These are phyloP conservation scores for Talaromyces trachyspermus DNA, from an alignment of 495 filamentous ascomycete species.

Conservation along the genomic window DNA sequence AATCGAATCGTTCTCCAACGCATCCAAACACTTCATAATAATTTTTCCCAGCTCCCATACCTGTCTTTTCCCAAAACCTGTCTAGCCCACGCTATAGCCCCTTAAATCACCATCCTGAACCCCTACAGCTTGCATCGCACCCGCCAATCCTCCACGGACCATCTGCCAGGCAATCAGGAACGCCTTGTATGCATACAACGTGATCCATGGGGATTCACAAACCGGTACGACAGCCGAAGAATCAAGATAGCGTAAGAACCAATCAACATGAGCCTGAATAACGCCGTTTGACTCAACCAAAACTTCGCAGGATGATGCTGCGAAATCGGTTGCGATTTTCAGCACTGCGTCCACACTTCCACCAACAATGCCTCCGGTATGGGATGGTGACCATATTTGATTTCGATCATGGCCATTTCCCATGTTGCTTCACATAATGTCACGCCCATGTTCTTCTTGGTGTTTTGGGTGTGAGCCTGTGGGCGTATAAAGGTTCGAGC, in stretches of 20 bases:
- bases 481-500: constrained; percentile 22
- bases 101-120: constrained; percentile 23
- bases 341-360: constrained; percentile 24
- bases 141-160: constrained; percentile 15
- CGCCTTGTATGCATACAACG: constrained; percentile 30
- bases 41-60: constrained; percentile 22
- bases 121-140: constrained; percentile 23
- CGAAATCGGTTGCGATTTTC: constrained; percentile 20
- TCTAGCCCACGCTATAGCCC: constrained; percentile 25
- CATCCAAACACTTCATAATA: constrained; percentile 24
- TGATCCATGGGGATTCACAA: constrained; percentile 27
- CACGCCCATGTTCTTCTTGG: background rate
- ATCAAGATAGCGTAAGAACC: constrained; percentile 32
- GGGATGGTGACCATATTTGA: constrained; percentile 32
- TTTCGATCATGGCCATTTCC: constrained; percentile 31
- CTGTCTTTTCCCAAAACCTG: constrained; percentile 20
- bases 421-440: constrained; percentile 23
- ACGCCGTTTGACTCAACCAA: constrained; percentile 18
- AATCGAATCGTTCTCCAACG: constrained; percentile 7
- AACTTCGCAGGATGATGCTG: constrained; percentile 18
- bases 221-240: constrained; percentile 4
- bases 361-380: constrained; percentile 27
- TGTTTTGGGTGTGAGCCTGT: background rate
- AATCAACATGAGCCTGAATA: constrained; percentile 27
- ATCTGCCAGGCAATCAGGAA: constrained; percentile 35